Base-by-base conservation (phyloP, 2,329 filamentous ascomycete genomes). In the Botrytis tulipae region DNA sequence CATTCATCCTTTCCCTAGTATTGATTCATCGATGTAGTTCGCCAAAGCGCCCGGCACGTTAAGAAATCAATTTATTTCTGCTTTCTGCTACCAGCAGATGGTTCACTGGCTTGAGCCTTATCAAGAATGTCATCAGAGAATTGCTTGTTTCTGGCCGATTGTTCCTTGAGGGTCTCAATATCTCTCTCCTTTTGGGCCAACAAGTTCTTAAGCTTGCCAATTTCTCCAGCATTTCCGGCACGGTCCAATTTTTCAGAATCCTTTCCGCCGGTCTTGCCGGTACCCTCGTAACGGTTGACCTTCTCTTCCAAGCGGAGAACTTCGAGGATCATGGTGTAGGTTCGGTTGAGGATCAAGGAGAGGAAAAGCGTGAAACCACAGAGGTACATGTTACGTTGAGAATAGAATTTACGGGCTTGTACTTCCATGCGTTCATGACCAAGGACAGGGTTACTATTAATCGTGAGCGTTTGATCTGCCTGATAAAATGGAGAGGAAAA, bases 321-420 rank as follows among this genome's bases (percentile, higher is more conserved):
- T 54, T 82, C 80, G 57, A 82, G 76, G 70, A 81, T 81, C 93
- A 98, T 95, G 81, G 92, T 93, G 87, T 98, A 99, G 82, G 96
- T 99, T 82, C 96, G 95, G 91, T 99, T 98, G 82, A 97, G 93
- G 84, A 99, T 99, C 77, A 99, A 88, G 71, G 95, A 98, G 76
- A 99, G 92, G 90, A 99, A 98, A 76, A 99, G 92, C 8, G 96
- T 99, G 88, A 99, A 99, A 80, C 96, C 96, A 84, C 96, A 98
- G 76, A 99, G 94, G 86, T 99, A 99, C 96, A 99, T 99, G 90
- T 99, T 99, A 84, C 96, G 95, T 87, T 99, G 95, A 76, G 95
- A 97, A 89, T 99, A 99, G 88, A 99, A 99, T 86, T 99, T 99
- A 88, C 96, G 94, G 77, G 96, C 95, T 85, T 99, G 96, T 70